phyloP scores from a whole-genome alignment of 129 eudicot genomes.

The Tanacetum coccineum region DNA sequence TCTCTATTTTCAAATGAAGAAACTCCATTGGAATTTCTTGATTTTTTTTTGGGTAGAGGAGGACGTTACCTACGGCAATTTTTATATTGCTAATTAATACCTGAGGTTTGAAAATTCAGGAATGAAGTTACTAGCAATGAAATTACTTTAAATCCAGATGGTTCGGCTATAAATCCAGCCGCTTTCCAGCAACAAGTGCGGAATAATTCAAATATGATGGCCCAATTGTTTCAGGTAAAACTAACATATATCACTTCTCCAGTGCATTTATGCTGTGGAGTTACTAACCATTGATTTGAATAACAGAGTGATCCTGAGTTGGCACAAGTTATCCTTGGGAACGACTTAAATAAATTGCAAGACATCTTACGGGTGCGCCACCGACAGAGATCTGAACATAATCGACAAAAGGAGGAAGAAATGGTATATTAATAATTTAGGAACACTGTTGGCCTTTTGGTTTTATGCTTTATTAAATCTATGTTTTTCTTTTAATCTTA shows the following conservation, averaged over 20 bases:
- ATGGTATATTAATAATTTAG: constrained; percentile 37
- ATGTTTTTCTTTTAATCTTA: neutral
- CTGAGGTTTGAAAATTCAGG: constrained; percentile 35
- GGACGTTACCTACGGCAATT: neutral
- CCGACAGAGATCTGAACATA: constrained; percentile 62
- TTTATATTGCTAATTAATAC: constrained; percentile 11
- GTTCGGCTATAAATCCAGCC: constrained; percentile 83
- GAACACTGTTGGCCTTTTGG: neutral
- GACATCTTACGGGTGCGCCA: constrained; percentile 67
- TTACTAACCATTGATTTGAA: constrained; percentile 29
- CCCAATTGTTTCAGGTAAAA: constrained; percentile 87
- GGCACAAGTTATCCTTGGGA: constrained; percentile 85
- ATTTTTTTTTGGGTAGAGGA: neutral
- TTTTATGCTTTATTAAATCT: neutral
- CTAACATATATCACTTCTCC: neutral
- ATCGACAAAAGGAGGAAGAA: constrained; percentile 71
- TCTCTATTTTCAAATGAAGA: neutral
- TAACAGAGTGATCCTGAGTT: constrained; percentile 86
- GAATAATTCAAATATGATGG: constrained; percentile 75
- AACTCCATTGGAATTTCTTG: neutral
- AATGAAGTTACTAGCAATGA: constrained; percentile 36
- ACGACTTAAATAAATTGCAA: constrained; percentile 76
- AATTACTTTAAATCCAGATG: constrained; percentile 70
- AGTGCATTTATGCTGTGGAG: constrained; percentile 11
- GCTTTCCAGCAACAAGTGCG: constrained; percentile 90